Evolutionary conservation across 1,284 basidiomycete species (phyloP).

Genomic region (Thelephora terrestris): DNA sequence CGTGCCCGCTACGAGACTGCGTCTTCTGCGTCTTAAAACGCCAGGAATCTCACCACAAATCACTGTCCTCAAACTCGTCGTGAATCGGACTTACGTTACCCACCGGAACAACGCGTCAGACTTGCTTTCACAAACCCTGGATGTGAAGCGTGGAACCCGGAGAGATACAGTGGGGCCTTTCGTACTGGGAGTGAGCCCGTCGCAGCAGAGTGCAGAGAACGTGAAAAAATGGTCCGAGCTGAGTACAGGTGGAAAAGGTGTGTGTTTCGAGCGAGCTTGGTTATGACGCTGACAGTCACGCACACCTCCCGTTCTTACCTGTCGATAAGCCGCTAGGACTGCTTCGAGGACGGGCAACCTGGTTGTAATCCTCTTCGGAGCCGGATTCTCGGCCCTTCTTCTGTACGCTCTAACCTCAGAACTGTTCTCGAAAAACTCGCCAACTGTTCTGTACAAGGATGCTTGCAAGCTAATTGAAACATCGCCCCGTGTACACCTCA

Average conservation of each 20-base stretch:
- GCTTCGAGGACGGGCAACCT: constrained; percentile 76
- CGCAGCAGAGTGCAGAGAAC: constrained; percentile 42
- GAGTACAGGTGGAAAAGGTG: constrained; percentile 74
- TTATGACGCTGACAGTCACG: neutral
- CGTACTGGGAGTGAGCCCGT: constrained; percentile 61
- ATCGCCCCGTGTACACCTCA: constrained; percentile 49
- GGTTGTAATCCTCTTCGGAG: constrained; percentile 75
- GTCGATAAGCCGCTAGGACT: constrained; percentile 56
- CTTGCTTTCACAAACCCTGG: constrained; percentile 56
- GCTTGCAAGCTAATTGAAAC: constrained; percentile 78
- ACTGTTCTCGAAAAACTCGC: constrained; percentile 87
- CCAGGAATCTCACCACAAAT: neutral
- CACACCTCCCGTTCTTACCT: neutral
- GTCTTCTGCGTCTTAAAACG: neutral
- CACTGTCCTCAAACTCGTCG: neutral
- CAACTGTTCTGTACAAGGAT: constrained; percentile 80
- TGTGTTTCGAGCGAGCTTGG: constrained; percentile 16
- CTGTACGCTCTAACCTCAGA: constrained; percentile 83
- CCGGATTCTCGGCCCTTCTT: constrained; percentile 70
- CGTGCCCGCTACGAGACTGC: neutral
- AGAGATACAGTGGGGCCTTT: constrained; percentile 73
- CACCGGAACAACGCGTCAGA: constrained; percentile 40
- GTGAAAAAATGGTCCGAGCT: constrained; percentile 78
- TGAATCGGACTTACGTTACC: constrained; percentile 34
- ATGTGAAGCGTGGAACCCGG: constrained; percentile 40